Conservation (phyloP, 2,329 filamentous ascomycete species). For the Metarhizium anisopliae region DNA sequence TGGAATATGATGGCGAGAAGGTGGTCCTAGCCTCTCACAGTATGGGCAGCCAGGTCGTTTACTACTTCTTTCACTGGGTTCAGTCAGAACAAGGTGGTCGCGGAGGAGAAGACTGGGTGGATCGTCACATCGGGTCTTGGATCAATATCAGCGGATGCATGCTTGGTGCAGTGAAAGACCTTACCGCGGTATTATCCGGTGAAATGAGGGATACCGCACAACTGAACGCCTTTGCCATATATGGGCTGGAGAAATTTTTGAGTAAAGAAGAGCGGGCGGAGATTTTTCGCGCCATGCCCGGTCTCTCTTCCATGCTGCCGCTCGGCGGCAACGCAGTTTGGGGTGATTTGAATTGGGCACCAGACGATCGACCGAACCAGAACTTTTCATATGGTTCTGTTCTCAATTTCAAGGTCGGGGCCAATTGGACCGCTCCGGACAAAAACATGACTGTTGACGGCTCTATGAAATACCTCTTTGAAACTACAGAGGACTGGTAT, state of each 20-base stretch:
- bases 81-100: conserved; percentile 68
- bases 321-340: conserved; percentile 92
- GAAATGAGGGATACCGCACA: conserved; percentile 99
- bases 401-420: conserved; percentile 67
- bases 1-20: conserved; percentile 66
- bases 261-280: conserved; percentile 84
- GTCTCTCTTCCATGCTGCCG: conserved; percentile 91
- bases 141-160: conserved; percentile 98
- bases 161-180: conserved; percentile 85
- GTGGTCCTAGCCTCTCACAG: conserved; percentile 84
- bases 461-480: conserved; percentile 69
- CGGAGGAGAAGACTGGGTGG: conserved; percentile 83
- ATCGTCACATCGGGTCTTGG: conserved; percentile 84
- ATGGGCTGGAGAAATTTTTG: conserved; percentile 91
- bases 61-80: conserved; percentile 76
- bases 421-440: conserved; percentile 54
- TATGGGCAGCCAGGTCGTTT: conserved; percentile 93
- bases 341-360: conserved; percentile 81
- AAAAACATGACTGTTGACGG: conserved; percentile 73
- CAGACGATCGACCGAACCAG: conserved; percentile 73
- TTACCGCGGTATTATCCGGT: conserved; percentile 84
- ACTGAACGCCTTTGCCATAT: conserved; percentile 91
- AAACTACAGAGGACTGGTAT: conserved; percentile 81
- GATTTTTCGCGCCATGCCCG: conserved; percentile 94
- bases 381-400: conserved; percentile 69